Percentiles rank a stretch among this genome's conserved stretches.
Evolutionary conservation across 495 filamentous ascomycete species (phyloP).

Genomic region (Penicilliopsis zonata): DNA sequence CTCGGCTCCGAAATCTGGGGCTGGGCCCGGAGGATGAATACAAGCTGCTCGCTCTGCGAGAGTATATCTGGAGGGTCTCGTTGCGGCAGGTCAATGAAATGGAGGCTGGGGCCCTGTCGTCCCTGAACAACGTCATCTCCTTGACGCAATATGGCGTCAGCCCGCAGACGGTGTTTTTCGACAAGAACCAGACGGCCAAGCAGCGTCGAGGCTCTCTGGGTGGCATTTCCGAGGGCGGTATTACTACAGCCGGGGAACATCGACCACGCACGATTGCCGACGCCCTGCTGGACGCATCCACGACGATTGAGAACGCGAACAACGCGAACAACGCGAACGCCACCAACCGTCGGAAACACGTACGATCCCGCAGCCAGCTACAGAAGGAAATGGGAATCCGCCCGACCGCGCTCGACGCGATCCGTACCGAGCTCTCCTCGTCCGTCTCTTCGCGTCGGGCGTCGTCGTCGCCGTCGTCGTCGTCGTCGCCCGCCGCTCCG

Average conservation of each 20-base stretch:
- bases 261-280: constrained; percentile 73
- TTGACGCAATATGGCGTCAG: constrained; percentile 61
- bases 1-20: constrained; percentile 67
- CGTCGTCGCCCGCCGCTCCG: constrained; percentile 26
- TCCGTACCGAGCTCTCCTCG: constrained; percentile 17
- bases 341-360: constrained; percentile 43
- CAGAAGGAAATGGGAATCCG: constrained; percentile 31
- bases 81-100: constrained; percentile 49
- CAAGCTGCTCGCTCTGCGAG: constrained; percentile 74
- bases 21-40: constrained; percentile 77
- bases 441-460: too few species aligned
- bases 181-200: constrained; percentile 46
- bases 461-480: constrained; percentile 23
- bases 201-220: constrained; percentile 26
- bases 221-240: constrained; percentile 10
- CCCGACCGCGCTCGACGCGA: constrained; percentile 11
- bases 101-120: constrained; percentile 19
- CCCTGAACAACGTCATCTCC: constrained; percentile 55
- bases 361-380: constrained; percentile 30
- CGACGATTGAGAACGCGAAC: constrained; percentile 67
- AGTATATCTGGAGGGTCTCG: constrained; percentile 85
- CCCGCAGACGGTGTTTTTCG: constrained; percentile 85
- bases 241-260: constrained; percentile 17
- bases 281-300: constrained; percentile 84
- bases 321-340: too few species aligned